phyloP scores from a whole-genome alignment of 768 basidiomycete genomes.

The Asterophora lycoperdoides region DNA sequence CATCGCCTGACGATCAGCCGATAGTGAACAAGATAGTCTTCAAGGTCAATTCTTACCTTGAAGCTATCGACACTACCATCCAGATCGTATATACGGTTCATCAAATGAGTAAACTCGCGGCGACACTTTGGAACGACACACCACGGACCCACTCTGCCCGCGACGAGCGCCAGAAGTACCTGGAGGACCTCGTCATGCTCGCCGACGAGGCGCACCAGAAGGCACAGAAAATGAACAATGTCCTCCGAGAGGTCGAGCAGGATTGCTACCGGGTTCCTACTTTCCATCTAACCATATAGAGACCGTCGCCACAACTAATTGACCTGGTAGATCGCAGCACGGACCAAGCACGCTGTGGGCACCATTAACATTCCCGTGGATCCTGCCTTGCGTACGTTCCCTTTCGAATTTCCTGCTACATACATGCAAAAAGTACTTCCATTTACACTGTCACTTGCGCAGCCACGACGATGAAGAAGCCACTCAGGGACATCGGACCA shows the following conservation, averaged over 20 bases:
- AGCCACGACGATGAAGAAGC: conserved; percentile 30
- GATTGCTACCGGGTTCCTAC: conserved; percentile 32
- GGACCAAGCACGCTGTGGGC: conserved; percentile 31
- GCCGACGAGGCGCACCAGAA: conserved; percentile 25
- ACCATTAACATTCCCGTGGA: conserved; percentile 33
- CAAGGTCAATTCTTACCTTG: conserved; percentile 15
- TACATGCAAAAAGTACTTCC: not conserved
- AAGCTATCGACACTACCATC: conserved; percentile 18
- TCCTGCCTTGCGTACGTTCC: conserved; percentile 28
- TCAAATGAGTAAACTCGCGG: conserved; percentile 15
- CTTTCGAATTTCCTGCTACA: not conserved
- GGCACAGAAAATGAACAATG: conserved; percentile 22
- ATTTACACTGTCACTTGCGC: not conserved
- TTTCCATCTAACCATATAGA: not conserved
- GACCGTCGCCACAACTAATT: not conserved
- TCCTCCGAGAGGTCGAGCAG: conserved; percentile 32
- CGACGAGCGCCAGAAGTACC: conserved; percentile 1
- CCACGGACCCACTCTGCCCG: not conserved
- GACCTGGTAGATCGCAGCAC: conserved; percentile 31
- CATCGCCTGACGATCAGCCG: conserved; percentile 18
- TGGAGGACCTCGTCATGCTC: conserved; percentile 21
- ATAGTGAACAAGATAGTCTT: conserved; percentile 10
- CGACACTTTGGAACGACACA: conserved; percentile 3
- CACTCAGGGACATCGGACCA: conserved; percentile 32
- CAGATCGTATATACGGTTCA: conserved; percentile 14